phyloP scores from a whole-genome alignment of 495 filamentous ascomycete genomes.

The Pseudoneurospora amorphoporcata region DNA sequence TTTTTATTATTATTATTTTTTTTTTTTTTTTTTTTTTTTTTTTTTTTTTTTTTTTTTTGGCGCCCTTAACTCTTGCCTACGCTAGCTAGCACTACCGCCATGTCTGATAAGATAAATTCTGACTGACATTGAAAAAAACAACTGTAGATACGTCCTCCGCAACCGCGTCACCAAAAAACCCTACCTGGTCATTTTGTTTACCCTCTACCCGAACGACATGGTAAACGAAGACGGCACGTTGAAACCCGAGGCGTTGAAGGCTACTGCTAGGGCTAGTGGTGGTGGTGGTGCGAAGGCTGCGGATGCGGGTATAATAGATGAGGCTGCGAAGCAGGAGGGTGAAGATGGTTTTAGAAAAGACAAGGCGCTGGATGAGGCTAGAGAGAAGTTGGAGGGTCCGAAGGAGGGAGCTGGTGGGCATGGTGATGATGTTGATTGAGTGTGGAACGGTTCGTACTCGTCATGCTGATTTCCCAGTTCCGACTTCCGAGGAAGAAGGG shows the following conservation, averaged over 20 bases:
- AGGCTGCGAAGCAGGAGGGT: slow-evolving; percentile 2
- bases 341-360: slow-evolving; percentile 14
- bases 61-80: no score
- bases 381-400: slow-evolving; percentile 5
- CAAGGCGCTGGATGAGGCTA: slow-evolving; percentile 17
- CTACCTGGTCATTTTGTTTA: slow-evolving; percentile 73
- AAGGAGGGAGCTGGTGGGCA: not conserved
- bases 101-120: no score
- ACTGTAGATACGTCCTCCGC: slow-evolving; percentile 70
- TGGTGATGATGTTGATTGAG: slow-evolving; percentile 24
- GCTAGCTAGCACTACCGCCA: no score
- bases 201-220: slow-evolving; percentile 54
- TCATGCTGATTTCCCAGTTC: no score
- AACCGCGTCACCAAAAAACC: slow-evolving; percentile 57
- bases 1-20: slow-evolving; percentile 2
- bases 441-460: not conserved
- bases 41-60: no score
- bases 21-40: slow-evolving; percentile 5
- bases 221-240: slow-evolving; percentile 48
- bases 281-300: not conserved
- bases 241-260: slow-evolving; percentile 31
- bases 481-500: no score
- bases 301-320: not conserved
- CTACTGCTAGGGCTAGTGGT: slow-evolving; percentile 2
- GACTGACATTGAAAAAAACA: no score